These are phyloP conservation scores for Chytriomyces confervae DNA, from an alignment of 192 early-diverging fungal species.

Conservation along the genomic window DNA sequence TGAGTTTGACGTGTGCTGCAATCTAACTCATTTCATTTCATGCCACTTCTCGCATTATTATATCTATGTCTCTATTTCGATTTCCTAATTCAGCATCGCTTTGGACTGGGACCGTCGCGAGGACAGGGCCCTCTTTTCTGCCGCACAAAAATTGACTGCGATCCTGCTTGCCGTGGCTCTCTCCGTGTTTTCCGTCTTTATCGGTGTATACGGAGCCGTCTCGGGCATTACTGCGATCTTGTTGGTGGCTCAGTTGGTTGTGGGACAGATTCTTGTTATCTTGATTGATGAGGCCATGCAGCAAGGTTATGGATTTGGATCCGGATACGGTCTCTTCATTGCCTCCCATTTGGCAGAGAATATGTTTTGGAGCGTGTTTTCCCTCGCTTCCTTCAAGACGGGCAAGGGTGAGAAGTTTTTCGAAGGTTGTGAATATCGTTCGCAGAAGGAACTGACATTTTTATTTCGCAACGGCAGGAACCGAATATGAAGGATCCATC, in stretches of 20 bases:
- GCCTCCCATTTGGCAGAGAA: conserved; percentile 93
- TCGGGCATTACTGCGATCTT: conserved; percentile 60
- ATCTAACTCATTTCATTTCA: too few species aligned
- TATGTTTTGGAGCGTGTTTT: conserved; percentile 91
- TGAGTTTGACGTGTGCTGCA: conserved; percentile 26
- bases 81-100: background rate
- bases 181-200: background rate
- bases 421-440: conserved; percentile 18
- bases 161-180: background rate
- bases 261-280: conserved; percentile 86
- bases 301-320: conserved; percentile 94
- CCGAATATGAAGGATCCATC: conserved; percentile 93
- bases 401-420: conserved; percentile 68
- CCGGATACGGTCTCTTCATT: conserved; percentile 91
- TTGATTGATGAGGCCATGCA: conserved; percentile 92
- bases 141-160: background rate
- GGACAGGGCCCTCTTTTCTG: conserved; percentile 63
- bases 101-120: background rate
- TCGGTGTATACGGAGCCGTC: conserved; percentile 69
- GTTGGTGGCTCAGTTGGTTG: conserved; percentile 86
- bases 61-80: too few species aligned
- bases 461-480: conserved; percentile 39
- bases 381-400: conserved; percentile 86
- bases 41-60: too few species aligned
- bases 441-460: background rate